Evolutionary conservation across 2,329 filamentous ascomycete species (phyloP).

Genomic region (Cladosporium sp.): DNA sequence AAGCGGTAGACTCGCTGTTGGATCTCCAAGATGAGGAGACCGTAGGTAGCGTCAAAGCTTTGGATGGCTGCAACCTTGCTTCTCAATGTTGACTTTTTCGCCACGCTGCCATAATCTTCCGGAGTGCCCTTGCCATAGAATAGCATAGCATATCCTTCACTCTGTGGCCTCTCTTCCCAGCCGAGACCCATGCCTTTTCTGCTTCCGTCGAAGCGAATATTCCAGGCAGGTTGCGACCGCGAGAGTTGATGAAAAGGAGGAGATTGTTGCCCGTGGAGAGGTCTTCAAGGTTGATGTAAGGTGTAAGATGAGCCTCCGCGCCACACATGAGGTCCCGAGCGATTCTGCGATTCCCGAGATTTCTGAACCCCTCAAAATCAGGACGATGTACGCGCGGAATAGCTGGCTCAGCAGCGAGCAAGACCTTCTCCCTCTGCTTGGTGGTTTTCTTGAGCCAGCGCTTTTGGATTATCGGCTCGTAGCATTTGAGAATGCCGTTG

Average conservation of each 20-base stretch:
- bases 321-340: slow-evolving; percentile 16
- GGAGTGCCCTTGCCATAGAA: slow-evolving; percentile 25
- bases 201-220: slow-evolving; percentile 47
- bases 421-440: slow-evolving; percentile 41
- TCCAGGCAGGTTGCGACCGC: slow-evolving; percentile 44
- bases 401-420: slow-evolving; percentile 46
- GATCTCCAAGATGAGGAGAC: slow-evolving; percentile 48
- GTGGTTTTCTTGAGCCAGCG: slow-evolving; percentile 53
- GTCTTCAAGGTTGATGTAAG: slow-evolving; percentile 56
- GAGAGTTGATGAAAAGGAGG: slow-evolving; percentile 49
- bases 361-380: slow-evolving; percentile 41
- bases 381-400: slow-evolving; percentile 50
- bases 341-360: slow-evolving; percentile 16
- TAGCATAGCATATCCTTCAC: slow-evolving; percentile 16
- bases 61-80: background rate
- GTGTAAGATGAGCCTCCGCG: slow-evolving; percentile 44
- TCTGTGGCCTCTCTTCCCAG: slow-evolving; percentile 4
- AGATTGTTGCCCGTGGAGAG: slow-evolving; percentile 42
- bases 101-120: slow-evolving; percentile 24
- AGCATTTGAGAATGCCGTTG: slow-evolving; percentile 43
- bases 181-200: slow-evolving; percentile 31
- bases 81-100: slow-evolving; percentile 6
- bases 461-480: slow-evolving; percentile 49
- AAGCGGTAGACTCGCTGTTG: slow-evolving; percentile 48
- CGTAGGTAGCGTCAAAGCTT: background rate